Base-by-base conservation (phyloP, 176 grass and related monocot species). In the Saccharum spontaneum region DNA sequence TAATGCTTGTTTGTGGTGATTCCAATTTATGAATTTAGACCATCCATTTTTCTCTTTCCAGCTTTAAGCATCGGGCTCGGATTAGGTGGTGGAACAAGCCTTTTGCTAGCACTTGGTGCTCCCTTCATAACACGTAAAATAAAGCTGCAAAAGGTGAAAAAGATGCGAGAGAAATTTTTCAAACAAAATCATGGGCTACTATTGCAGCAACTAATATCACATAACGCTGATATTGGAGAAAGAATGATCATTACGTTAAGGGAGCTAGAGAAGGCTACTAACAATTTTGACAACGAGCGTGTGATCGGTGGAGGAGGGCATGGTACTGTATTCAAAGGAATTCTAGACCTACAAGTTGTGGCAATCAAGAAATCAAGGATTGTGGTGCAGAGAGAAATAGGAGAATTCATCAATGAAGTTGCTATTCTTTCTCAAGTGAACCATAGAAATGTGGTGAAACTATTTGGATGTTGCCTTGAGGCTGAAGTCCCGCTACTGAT, bases 381-480 rank as follows among this genome's bases (percentile, higher is more conserved):
- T 5, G 5, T 52, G 48, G 48, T 52, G 48, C 48, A 52, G 5
- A 52, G 48, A 17, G 48, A 52, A 52, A 52, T 52, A 52, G 48
- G 48, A 52, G 48, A 52, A 52, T 52, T 54, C 50, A 54, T 54
- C 16, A 54, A 54, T 20, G 50, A 54, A 54, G 50, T 54, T 54
- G 16, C 50, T 18, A 20, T 54, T 73, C 92, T 94, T 62, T 94
- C 88, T 2, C 82, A 88, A 83, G 76, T 90, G 28, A 94, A 90
- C 41, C 85, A 49, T 49, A 49, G 13, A 49, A 49, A 49, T 5
- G 46, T 49, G 46, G 46, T 49, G 14, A 49, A 49, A 16, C 14
- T 49, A 4, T 49, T 49, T 5, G 46, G 46, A 49, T 49, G 46
- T 49, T 49, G 46, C 13, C 46, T 49, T 49, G 46, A 49, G 46